Conservation (phyloP, 805 yeast species). For the Yarrowia alimentaria region DNA sequence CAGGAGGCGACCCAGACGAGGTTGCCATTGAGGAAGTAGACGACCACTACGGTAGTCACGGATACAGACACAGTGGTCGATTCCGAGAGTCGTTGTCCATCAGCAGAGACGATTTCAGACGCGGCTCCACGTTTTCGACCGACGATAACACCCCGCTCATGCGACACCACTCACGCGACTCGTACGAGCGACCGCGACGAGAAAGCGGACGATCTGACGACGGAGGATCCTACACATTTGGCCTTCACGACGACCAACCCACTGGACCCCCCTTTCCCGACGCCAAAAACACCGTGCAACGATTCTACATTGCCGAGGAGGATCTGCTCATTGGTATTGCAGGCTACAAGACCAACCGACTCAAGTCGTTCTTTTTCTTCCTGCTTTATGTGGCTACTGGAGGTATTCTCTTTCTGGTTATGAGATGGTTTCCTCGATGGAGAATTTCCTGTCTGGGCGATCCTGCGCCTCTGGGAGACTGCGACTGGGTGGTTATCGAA, state of each 20-base stretch:
- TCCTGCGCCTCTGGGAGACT: slow-evolving; percentile 65
- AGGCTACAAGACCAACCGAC: slow-evolving; percentile 63
- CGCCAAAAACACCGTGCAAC: slow-evolving; percentile 46
- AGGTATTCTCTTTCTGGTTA: slow-evolving; percentile 69
- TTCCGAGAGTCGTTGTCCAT: slow-evolving; percentile 27
- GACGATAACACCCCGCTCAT: slow-evolving; percentile 23
- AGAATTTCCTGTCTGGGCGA: slow-evolving; percentile 66
- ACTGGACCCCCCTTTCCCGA: slow-evolving; percentile 13
- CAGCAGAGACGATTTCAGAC: slow-evolving; percentile 24
- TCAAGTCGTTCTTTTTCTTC: slow-evolving; percentile 51
- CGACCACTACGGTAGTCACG: slow-evolving; percentile 41
- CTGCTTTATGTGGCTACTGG: slow-evolving; percentile 55
- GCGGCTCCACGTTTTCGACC: slow-evolving; percentile 11
- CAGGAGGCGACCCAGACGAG: slow-evolving; percentile 32
- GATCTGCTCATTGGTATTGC: slow-evolving; percentile 94
- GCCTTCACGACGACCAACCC: slow-evolving; percentile 17
- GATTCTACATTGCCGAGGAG: slow-evolving; percentile 92
- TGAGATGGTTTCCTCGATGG: slow-evolving; percentile 85
- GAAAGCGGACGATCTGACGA: slow-evolving; percentile 26
- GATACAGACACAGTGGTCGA: slow-evolving; percentile 28
- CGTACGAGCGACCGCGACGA: slow-evolving; percentile 18
- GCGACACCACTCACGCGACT: slow-evolving; percentile 22
- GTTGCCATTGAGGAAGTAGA: slow-evolving; percentile 34
- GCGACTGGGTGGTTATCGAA: slow-evolving; percentile 93
- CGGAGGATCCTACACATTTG: slow-evolving; percentile 24